Evolutionary conservation across 805 yeast species (phyloP).

Genomic region (Vanderwaltozyma tropicalis): DNA sequence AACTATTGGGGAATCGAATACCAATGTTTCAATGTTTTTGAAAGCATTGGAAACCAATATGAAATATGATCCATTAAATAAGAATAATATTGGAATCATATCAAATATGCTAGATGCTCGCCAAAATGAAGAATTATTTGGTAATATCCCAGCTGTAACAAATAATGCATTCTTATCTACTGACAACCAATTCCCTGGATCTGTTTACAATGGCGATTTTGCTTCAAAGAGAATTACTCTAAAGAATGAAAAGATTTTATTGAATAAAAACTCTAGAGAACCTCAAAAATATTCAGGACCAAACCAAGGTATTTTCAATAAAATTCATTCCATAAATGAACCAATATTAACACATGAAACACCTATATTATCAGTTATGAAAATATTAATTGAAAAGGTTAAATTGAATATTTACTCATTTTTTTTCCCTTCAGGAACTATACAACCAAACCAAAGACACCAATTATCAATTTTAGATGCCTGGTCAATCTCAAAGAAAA

Average conservation of each 20-base stretch:
- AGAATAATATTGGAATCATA: not conserved
- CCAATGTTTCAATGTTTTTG: conserved; percentile 25
- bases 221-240: not conserved
- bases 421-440: conserved; percentile 19
- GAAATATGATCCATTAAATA: not conserved
- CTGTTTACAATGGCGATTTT: not conserved
- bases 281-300: not conserved
- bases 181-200: not conserved
- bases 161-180: not conserved
- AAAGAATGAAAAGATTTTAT: not conserved
- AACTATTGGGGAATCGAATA: conserved; percentile 41
- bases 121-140: conserved; percentile 2
- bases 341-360: conserved; percentile 21
- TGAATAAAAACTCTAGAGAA: not conserved
- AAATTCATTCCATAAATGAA: conserved; percentile 12
- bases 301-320: not conserved
- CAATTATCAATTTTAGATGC: conserved; percentile 15
- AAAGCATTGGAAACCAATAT: conserved; percentile 9
- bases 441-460: not conserved
- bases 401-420: conserved; percentile 9
- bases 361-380: conserved; percentile 11
- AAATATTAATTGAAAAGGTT: conserved; percentile 6
- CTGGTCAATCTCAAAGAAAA: conserved; percentile 23
- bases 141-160: not conserved
- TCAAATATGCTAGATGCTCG: not conserved